Evolutionary conservation across 805 yeast genomes (phyloP).

Genomic region (Metschnikowia gruessii): DNA sequence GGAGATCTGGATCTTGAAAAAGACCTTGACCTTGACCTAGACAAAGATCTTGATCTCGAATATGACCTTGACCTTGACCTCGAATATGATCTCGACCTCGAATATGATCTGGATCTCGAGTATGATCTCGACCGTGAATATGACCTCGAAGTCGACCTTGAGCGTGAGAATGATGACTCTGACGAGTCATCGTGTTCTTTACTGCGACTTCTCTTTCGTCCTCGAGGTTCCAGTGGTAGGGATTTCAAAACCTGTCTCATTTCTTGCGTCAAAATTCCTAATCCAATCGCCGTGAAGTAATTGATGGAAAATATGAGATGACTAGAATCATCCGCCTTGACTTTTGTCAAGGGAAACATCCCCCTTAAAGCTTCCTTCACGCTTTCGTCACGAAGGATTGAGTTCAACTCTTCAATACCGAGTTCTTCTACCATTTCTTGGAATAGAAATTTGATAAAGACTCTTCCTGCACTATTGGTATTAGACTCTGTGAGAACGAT

Average conservation of each 20-base stretch:
- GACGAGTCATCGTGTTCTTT: not conserved
- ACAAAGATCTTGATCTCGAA: constrained; percentile 17
- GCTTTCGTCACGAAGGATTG: constrained; percentile 50
- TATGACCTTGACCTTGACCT: constrained; percentile 9
- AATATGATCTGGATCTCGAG: constrained; percentile 13
- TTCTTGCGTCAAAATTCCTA: constrained; percentile 77
- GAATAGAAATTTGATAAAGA: constrained; percentile 76
- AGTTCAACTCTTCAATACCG: constrained; percentile 53
- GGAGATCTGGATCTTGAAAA: constrained; percentile 13
- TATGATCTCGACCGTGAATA: constrained; percentile 12
- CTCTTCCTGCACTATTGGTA: constrained; percentile 78
- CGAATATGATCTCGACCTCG: constrained; percentile 17
- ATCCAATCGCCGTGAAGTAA: constrained; percentile 87
- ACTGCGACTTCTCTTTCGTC: constrained; percentile 20
- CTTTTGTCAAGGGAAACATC: constrained; percentile 56
- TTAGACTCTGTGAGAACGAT: constrained; percentile 64
- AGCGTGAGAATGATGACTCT: constrained; percentile 12
- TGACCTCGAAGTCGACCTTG: constrained; percentile 14
- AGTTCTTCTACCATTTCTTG: constrained; percentile 76
- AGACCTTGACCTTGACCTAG: constrained; percentile 17
- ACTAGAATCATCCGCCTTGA: constrained; percentile 38
- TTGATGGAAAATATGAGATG: constrained; percentile 76
- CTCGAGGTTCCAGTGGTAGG: constrained; percentile 26
- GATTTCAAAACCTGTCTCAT: constrained; percentile 60
- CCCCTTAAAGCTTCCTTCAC: constrained; percentile 50